phyloP scores from a whole-genome alignment of 169 alveolate species.

The Eimeria zaria region DNA sequence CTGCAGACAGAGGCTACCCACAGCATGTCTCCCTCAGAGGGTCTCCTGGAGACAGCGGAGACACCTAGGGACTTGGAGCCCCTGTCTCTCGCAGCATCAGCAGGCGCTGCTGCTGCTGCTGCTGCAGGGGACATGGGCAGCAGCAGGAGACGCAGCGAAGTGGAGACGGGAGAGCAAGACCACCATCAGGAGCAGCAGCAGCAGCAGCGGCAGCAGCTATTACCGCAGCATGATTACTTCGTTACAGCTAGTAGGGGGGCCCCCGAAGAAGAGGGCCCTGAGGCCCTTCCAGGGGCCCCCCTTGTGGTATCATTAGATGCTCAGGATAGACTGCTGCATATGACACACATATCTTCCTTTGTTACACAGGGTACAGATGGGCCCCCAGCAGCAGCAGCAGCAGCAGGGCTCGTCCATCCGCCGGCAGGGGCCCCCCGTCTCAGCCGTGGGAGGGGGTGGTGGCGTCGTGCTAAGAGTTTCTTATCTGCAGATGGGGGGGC shows the following conservation, averaged over 20 bases:
- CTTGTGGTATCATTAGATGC: not conserved
- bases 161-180: too few relatives aligned
- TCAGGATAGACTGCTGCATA: conserved; percentile 33
- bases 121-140: not conserved
- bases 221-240: not conserved
- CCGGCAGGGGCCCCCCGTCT: too few relatives aligned
- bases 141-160: conserved; percentile 9
- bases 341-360: conserved; percentile 31
- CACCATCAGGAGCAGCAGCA: conserved; percentile 25
- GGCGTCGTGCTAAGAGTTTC: conserved; percentile 37
- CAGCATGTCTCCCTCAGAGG: not conserved
- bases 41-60: not conserved
- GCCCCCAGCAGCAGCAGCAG: not conserved
- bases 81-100: not conserved
- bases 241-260: not conserved
- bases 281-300: not conserved
- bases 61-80: conserved; percentile 35
- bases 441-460: conserved; percentile 5
- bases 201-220: not conserved
- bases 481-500: not conserved
- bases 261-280: not conserved
- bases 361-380: not conserved
- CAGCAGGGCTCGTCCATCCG: too few relatives aligned
- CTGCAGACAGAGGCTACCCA: conserved; percentile 10
- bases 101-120: not conserved